Conservation (phyloP, 176 grass and related monocot genomes). For the Paspalum notatum region DNA sequence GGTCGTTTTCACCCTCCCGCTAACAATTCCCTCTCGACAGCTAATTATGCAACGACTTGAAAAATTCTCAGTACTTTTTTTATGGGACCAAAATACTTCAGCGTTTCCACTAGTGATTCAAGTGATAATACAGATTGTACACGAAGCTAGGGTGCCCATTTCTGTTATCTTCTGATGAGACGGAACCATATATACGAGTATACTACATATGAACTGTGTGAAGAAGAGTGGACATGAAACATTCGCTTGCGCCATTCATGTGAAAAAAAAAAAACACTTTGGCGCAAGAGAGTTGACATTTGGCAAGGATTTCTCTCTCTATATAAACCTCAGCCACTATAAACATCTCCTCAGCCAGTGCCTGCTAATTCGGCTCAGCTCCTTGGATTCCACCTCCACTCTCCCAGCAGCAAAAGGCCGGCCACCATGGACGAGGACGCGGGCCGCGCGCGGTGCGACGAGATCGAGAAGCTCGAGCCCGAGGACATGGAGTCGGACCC, state of each 20-base stretch:
- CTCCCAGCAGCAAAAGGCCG: too few species aligned
- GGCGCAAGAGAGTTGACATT: conserved; percentile 28
- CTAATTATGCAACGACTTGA: conserved; percentile 10
- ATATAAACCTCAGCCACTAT: conserved; percentile 17
- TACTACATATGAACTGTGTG: neutral
- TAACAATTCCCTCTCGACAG: neutral
- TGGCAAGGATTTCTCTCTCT: conserved; percentile 6
- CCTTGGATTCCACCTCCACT: too few species aligned
- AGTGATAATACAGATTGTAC: neutral
- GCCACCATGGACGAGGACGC: neutral
- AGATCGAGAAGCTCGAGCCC: conserved; percentile 6
- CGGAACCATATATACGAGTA: neutral
- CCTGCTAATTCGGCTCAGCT: neutral
- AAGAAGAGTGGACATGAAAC: neutral
- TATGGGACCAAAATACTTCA: neutral
- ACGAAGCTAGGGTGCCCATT: neutral
- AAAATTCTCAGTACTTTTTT: neutral
- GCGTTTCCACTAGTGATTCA: neutral
- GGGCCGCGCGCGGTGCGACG: neutral
- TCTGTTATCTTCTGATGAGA: neutral
- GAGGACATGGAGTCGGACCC: conserved; percentile 54
- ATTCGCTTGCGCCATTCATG: conserved; percentile 1
- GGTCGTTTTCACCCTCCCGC: neutral
- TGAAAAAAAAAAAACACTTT: neutral
- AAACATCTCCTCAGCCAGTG: conserved; percentile 14